Evolutionary conservation across 139 green algal species (phyloP), one percentile per base, ranked within the genome.

Genomic region (Microglena sp.): DNA sequence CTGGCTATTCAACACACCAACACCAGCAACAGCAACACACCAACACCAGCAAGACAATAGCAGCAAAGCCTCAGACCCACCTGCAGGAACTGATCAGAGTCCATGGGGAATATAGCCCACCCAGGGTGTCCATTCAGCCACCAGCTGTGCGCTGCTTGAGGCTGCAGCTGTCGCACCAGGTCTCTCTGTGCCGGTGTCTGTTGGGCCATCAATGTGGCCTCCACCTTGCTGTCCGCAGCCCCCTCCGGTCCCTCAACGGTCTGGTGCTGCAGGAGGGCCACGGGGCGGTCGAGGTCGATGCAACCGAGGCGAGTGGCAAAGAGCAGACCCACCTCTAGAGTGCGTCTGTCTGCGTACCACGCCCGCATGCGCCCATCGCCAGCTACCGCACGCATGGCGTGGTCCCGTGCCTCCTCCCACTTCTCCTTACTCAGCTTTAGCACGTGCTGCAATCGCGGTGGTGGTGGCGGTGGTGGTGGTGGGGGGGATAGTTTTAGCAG

Each of bases 361-460:
- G 86, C 85, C 33, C 86, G 73, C 77, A 91, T 86, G 59, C 84
- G 68, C 69, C 86, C 91, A 78, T 95, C 88, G 6, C 84, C 79
- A n/a, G n/a, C 80, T 30, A 95, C 88, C 5, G 86, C 85, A 0
- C 79, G 66, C 78, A 91, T 84, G 4, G 89, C 89, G 62, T 94
- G 87, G 58, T 93, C 87, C 2, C 84, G 68, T 21, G 87, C 88
- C 73, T 95, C 87, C 33, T 93, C 86, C 89, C 89, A 95, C 76
- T 95, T 95, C 73, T 95, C 89, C 65, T 90, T 90, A 69, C 71
- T 55, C 34, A 94, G 82, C 81, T 94, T 94, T 5, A 94, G 72
- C 66, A 94, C 80, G 35, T 87, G 79, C 75, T 94, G 87, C 71
- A 95, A 67, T 67, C 88, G 87, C 69, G n/a, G n/a, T n/a, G n/a